Evolutionary conservation across 352 stramenopile species (phyloP), one percentile per base, ranked within the genome.

Genomic region (Phytophthora pisi): DNA sequence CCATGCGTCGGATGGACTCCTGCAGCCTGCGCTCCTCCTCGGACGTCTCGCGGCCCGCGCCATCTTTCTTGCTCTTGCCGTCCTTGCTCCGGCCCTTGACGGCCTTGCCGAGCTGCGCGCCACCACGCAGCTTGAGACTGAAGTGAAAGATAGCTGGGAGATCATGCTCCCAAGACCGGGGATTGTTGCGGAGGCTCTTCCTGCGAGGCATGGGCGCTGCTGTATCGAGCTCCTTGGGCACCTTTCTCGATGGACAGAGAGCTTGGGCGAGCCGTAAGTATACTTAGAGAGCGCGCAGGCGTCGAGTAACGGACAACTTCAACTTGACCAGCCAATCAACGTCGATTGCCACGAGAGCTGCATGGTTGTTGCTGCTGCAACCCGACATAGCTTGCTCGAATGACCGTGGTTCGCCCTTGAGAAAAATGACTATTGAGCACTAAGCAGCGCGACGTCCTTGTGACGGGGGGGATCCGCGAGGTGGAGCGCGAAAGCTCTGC

Each of bases 51-150:
- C 65, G 61, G 51, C 75, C 72, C 1, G 69, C 57, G 15, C 76
- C 78, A 36, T 92, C 81, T 51, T 86, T 85, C 62, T 89, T 91
- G 10, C 66, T 61, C 30, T 75, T 75, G 47, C 80, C 79, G 56
- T 92, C 84, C 52, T 94, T 94, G 66, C 81, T 92, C 20, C 81
- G 78, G 16, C 86, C 86, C 53, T 93, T 93, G 55, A 93, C 86
- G 5, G 86, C 83, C 54, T 93, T 93, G 10, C 86, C 86, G 1
- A 93, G 72, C 53, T 93, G 86, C 28, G 86, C 84, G 11, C 86
- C 86, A 42, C 86, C 86, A 10, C 78, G 78, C 5, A 91, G 66
- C 54, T 78, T 84, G 13, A 88, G 40, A 16, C 75, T 71, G 13
- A 84, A n/a, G 23, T 81, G 56, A 34, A 81, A 63, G 38, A 73